phyloP scores from a whole-genome alignment of 2,329 filamentous ascomycete genomes.

The Lachnellula cervina region DNA sequence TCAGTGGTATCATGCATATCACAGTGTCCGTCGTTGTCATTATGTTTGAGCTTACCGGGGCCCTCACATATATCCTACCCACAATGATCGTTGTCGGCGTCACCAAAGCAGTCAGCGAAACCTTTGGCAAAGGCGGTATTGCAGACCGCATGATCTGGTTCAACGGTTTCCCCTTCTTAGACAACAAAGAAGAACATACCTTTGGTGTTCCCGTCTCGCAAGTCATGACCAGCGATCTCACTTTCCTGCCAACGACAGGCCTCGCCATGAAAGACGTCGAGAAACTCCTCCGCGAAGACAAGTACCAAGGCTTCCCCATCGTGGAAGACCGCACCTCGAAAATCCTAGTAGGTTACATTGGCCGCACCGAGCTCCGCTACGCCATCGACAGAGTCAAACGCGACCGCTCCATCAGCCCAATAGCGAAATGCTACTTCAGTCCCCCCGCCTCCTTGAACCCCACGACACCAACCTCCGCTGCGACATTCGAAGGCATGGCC shows the following conservation, averaged over 20 bases:
- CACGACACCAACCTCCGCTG: constrained; percentile 28
- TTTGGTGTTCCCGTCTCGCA: constrained; percentile 91
- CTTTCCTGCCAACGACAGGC: constrained; percentile 68
- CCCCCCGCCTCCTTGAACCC: constrained; percentile 39
- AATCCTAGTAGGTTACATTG: constrained; percentile 83
- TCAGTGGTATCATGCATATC: constrained; percentile 97
- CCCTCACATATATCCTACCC: constrained; percentile 90
- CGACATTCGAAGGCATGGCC: constrained; percentile 57
- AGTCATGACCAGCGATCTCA: constrained; percentile 76
- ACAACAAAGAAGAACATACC: constrained; percentile 95
- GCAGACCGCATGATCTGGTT: constrained; percentile 99
- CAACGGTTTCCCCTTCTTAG: constrained; percentile 92
- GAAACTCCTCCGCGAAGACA: constrained; percentile 67
- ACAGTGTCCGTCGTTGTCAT: constrained; percentile 96
- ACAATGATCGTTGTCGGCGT: constrained; percentile 99
- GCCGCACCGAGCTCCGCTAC: constrained; percentile 85
- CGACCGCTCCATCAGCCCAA: constrained; percentile 59
- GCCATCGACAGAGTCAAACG: constrained; percentile 76
- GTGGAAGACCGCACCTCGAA: constrained; percentile 69
- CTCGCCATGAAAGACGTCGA: constrained; percentile 75
- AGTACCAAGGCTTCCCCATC: constrained; percentile 90
- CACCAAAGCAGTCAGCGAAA: constrained; percentile 86
- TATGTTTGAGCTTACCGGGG: constrained; percentile 99
- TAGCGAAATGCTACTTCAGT: constrained; percentile 70
- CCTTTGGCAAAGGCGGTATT: constrained; percentile 93